Evolutionary conservation across 768 basidiomycete genomes (phyloP), one percentile per base, ranked within the genome.

Genomic region (Tulasnella sp.): DNA sequence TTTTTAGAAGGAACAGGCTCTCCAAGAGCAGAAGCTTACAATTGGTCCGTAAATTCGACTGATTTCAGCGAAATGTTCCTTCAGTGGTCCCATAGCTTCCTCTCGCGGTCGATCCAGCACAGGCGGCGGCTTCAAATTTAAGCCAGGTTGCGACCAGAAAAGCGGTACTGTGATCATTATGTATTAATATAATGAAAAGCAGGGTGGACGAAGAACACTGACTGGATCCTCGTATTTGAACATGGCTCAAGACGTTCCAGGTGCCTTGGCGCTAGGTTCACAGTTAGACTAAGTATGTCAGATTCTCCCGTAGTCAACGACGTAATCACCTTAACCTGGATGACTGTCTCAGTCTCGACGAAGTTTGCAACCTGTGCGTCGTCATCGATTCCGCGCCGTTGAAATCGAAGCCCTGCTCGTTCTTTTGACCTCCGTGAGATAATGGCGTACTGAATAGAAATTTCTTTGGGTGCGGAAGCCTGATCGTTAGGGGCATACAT

Each of bases 331-430:
- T 93, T 90, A 16, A 97, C 90, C 62, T 91, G 88, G 87, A 94
- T 90, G 76, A 97, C 91, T 2, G 94, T 93, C 86, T 98, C 97
- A 0, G 95, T 96, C 85, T 98, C 95, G 2, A 98, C 96, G 83
- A 98, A 96, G 85, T 99, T 99, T 0, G 96, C 97, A 4, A 96
- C 97, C 83, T 94, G 89, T 7, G 96, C 95, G 80, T 94, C 92
- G 81, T 97, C 95, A 83, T 99, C 97, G 76, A 98, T 91, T 1
- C 98, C 98, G 82, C 98, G 88, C 62, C 98, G 89, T 85, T 99
- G 98, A 85, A 97, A 99, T 68, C 98, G 88, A 82, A 99, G 86
- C 0, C 98, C 98, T 7, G 97, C 95, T 71, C 98, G 90, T 84
- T 98, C 91, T 81, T 92, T 89, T 62, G 95, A 95, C 18, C 98